A percentile compares a stretch with the other conserved stretches of the same genome.
These are phyloP conservation scores for Naematelia aurantialba DNA, from an alignment of 768 basidiomycete species.

Conservation along the genomic window DNA sequence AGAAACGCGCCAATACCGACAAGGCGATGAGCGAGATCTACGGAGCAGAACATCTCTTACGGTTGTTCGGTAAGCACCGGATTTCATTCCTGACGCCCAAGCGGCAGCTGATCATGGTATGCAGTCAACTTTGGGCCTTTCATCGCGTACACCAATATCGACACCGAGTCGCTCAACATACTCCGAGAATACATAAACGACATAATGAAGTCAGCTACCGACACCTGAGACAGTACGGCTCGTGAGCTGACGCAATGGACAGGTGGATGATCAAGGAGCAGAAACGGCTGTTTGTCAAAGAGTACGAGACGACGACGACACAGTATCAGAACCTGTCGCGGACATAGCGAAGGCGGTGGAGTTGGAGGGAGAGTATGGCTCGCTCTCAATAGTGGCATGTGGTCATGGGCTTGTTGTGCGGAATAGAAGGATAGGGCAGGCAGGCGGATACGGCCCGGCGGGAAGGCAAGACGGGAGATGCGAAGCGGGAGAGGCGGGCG, in stretches of 20 bases:
- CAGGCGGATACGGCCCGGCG: no score
- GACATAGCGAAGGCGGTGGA: conserved; percentile 53
- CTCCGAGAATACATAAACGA: conserved; percentile 88
- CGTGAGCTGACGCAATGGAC: conserved; percentile 4
- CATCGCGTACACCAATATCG: conserved; percentile 84
- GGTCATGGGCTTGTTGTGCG: background rate
- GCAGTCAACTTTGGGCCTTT: conserved; percentile 87
- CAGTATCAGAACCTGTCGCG: conserved; percentile 79
- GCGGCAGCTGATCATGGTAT: conserved; percentile 9
- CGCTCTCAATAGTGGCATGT: background rate
- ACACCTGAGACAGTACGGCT: background rate
- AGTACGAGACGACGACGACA: conserved; percentile 72
- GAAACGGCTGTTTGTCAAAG: conserved; percentile 66
- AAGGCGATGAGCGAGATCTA: conserved; percentile 87
- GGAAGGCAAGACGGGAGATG: background rate
- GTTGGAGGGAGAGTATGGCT: no score
- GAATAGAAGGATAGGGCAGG: background rate
- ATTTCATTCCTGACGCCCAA: conserved; percentile 14
- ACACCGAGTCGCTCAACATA: conserved; percentile 74
- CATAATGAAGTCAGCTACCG: conserved; percentile 63
- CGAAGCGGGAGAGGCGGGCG: background rate
- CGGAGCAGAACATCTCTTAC: conserved; percentile 86
- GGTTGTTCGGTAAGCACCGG: conserved; percentile 88
- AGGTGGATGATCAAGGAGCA: conserved; percentile 79
- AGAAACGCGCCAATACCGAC: conserved; percentile 67